phyloP scores from a whole-genome alignment of 73 alveolate genomes.

The Stentor roeselii region DNA sequence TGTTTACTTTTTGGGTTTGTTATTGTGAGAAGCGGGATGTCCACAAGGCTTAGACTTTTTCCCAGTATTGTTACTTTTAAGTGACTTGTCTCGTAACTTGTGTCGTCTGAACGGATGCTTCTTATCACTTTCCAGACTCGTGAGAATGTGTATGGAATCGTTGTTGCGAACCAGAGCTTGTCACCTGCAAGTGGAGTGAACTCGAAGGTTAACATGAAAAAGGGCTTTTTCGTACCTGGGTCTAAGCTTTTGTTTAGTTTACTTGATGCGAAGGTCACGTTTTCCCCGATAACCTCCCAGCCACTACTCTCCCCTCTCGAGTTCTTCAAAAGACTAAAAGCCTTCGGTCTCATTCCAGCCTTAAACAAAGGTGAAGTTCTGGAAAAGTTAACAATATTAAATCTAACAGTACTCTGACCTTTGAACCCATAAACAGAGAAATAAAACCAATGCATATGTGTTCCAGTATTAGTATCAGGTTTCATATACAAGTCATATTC shows the following conservation, averaged over 20 bases:
- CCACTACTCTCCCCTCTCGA: not conserved
- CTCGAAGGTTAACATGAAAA: not conserved
- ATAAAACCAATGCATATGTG: slow-evolving; percentile 82
- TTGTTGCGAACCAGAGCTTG: slow-evolving; percentile 81
- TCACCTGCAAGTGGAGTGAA: not conserved
- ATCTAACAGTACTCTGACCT: slow-evolving; percentile 59
- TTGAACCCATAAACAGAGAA: slow-evolving; percentile 61
- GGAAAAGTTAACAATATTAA: slow-evolving; percentile 83
- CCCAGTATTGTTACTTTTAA: slow-evolving; percentile 34
- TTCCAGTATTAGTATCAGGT: slow-evolving; percentile 41
- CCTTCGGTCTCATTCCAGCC: slow-evolving; percentile 57
- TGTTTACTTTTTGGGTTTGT: slow-evolving; percentile 50
- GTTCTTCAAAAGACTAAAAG: not conserved
- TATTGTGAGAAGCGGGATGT: slow-evolving; percentile 69
- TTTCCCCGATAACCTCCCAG: slow-evolving; percentile 16
- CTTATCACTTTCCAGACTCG: slow-evolving; percentile 33
- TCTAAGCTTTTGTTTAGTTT: slow-evolving; percentile 3
- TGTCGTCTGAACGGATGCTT: not conserved
- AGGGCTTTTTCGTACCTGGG: not conserved
- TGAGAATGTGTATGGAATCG: slow-evolving; percentile 90
- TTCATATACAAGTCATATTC: slow-evolving; percentile 49
- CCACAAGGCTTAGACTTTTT: slow-evolving; percentile 66
- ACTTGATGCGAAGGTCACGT: not conserved
- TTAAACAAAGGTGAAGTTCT: slow-evolving; percentile 69
- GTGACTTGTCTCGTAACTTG: slow-evolving; percentile 26